Percentiles rank a stretch among this genome's conserved stretches.
These are phyloP conservation scores for Cladosporium sp. DNA, from an alignment of 2,329 filamentous ascomycete species.

Conservation along the genomic window DNA sequence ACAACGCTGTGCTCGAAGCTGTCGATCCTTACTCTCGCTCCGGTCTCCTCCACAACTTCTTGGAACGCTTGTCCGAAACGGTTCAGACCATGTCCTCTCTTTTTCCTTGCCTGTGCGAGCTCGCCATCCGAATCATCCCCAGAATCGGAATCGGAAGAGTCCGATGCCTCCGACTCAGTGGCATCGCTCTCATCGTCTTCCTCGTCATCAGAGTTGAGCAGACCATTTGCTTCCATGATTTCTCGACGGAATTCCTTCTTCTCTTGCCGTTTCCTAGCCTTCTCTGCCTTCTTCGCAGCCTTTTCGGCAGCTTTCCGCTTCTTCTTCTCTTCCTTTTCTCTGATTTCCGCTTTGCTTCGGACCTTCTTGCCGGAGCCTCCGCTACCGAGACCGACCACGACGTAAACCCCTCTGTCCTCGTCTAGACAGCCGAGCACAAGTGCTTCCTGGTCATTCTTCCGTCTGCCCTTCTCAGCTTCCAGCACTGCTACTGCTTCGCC, in stretches of 20 bases:
- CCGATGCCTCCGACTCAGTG: slow-evolving; percentile 48
- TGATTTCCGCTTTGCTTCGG: slow-evolving; percentile 29
- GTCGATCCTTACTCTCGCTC: slow-evolving; percentile 83
- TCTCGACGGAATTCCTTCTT: slow-evolving; percentile 57
- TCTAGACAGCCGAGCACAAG: slow-evolving; percentile 88
- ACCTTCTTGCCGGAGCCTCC: slow-evolving; percentile 68
- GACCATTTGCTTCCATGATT: slow-evolving; percentile 54
- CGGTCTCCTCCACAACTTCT: slow-evolving; percentile 88
- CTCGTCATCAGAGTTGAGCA: slow-evolving; percentile 41
- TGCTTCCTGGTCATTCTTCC: slow-evolving; percentile 61
- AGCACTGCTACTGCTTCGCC: slow-evolving; percentile 87
- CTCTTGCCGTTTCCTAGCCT: slow-evolving; percentile 53
- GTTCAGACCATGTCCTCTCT: slow-evolving; percentile 72
- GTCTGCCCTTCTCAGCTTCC: slow-evolving; percentile 73
- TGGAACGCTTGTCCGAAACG: slow-evolving; percentile 94
- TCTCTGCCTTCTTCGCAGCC: slow-evolving; percentile 47
- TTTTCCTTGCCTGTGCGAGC: slow-evolving; percentile 52
- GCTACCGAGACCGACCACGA: slow-evolving; percentile 81
- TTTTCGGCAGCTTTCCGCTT: slow-evolving; percentile 54
- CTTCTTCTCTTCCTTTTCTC: slow-evolving; percentile 61
- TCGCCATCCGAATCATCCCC: slow-evolving; percentile 38
- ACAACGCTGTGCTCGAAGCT: slow-evolving; percentile 97
- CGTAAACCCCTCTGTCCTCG: slow-evolving; percentile 79
- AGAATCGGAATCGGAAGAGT: slow-evolving; percentile 31
- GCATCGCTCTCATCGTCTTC: slow-evolving; percentile 48